A percentile compares a stretch with the other conserved stretches of the same genome.
Conservation (phyloP, 805 yeast genomes). For the Wickerhamomyces chaumierensis region DNA sequence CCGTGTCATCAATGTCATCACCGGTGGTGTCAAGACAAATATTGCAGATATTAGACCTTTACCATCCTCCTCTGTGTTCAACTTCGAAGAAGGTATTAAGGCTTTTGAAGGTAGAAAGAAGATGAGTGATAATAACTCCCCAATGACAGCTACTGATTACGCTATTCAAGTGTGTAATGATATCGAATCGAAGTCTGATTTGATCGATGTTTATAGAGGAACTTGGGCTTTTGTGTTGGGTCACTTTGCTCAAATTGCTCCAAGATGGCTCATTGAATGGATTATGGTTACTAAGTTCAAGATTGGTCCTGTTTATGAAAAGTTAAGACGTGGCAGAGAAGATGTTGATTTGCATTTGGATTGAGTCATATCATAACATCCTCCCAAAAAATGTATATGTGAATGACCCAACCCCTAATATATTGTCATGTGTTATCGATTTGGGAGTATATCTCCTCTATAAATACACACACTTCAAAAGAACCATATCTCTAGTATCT, state of each 20-base stretch:
- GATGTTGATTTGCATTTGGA: conserved; percentile 13
- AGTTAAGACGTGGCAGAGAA: conserved; percentile 14
- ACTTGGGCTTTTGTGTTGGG: conserved; percentile 27
- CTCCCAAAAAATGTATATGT: too few relatives aligned
- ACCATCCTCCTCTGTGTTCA: conserved; percentile 43
- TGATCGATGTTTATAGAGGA: conserved; percentile 50
- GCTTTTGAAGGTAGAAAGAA: conserved; percentile 39
- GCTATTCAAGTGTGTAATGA: conserved; percentile 46
- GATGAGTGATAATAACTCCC: conserved; percentile 49
- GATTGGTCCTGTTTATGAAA: conserved; percentile 23
- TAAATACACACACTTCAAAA: too few relatives aligned
- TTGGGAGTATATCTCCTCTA: too few relatives aligned
- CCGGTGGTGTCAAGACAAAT: conserved; percentile 68
- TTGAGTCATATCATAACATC: too few relatives aligned
- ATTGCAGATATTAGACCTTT: conserved; percentile 57
- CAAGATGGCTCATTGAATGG: conserved; percentile 35
- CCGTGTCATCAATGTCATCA: conserved; percentile 53
- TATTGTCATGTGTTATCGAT: too few relatives aligned
- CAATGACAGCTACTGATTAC: conserved; percentile 48
- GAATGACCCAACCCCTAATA: too few relatives aligned
- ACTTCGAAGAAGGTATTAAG: conserved; percentile 36
- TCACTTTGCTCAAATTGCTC: conserved; percentile 26
- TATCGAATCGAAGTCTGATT: conserved; percentile 24
- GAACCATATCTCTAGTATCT: too few relatives aligned
- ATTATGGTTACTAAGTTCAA: conserved; percentile 30